Conservation (phyloP, 2,329 filamentous ascomycete species). For the Hortaea werneckii region DNA sequence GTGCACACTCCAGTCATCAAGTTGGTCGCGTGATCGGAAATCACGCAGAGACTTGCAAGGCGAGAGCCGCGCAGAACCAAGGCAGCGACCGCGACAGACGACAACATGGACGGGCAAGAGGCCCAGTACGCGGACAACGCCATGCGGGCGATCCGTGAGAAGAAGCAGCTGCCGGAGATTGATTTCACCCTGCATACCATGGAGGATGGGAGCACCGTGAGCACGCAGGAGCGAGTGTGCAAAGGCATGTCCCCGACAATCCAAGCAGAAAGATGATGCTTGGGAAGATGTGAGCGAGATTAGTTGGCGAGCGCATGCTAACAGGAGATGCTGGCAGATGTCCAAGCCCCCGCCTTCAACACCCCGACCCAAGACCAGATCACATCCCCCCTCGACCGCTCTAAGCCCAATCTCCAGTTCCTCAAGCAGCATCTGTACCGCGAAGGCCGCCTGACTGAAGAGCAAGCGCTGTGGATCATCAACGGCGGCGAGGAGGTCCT, state of each 20-base stretch:
- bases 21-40: too few species aligned
- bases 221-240: conserved; percentile 89
- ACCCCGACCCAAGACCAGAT: conserved; percentile 92
- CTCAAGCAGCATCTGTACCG: conserved; percentile 98
- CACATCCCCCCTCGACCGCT: conserved; percentile 72
- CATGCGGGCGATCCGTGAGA: conserved; percentile 82
- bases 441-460: conserved; percentile 91
- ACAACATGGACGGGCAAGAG: conserved; percentile 22
- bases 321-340: conserved; percentile 50
- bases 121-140: conserved; percentile 64
- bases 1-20: too few species aligned
- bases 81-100: background rate
- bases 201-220: conserved; percentile 95
- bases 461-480: conserved; percentile 95
- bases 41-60: too few species aligned
- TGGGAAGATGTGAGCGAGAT: background rate
- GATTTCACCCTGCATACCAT: conserved; percentile 98
- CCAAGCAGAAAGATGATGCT: background rate
- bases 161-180: conserved; percentile 93
- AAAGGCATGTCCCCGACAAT: conserved; percentile 62
- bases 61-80: too few species aligned
- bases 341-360: conserved; percentile 90
- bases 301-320: conserved; percentile 4
- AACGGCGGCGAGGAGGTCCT: conserved; percentile 78
- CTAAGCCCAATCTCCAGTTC: conserved; percentile 86